These are phyloP conservation scores for Thermochaetoides dissita DNA, from an alignment of 2,329 filamentous ascomycete genomes.

Conservation along the genomic window DNA sequence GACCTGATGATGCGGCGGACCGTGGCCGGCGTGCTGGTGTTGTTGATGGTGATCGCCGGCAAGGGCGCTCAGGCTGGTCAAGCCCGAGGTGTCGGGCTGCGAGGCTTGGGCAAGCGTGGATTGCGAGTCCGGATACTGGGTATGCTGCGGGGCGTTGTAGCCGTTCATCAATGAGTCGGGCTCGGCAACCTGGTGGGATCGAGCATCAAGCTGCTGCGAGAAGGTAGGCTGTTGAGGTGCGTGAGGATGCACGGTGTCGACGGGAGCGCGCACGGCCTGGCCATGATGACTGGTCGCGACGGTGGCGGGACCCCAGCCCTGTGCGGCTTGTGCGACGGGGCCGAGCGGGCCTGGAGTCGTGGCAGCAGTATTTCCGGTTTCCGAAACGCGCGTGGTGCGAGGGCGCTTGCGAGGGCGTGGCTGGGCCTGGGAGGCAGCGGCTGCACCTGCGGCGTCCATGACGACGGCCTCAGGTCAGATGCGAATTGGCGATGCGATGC, in stretches of 20 bases:
- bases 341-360: conserved; percentile 7
- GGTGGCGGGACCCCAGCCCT: conserved; percentile 11
- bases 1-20: conserved; percentile 8
- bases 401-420: conserved; percentile 15
- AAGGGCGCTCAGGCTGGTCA: conserved; percentile 14
- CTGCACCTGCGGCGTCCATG: conserved; percentile 11
- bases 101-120: conserved; percentile 12
- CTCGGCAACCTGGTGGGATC: conserved; percentile 16
- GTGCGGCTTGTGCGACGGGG: conserved; percentile 10
- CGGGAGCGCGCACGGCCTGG: conserved; percentile 15
- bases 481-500: neutral
- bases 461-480: no score
- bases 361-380: conserved; percentile 11
- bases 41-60: conserved; percentile 14
- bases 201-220: conserved; percentile 15
- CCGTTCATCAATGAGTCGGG: conserved; percentile 17
- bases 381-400: conserved; percentile 12
- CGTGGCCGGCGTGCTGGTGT: conserved; percentile 11
- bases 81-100: conserved; percentile 15
- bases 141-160: conserved; percentile 15
- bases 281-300: conserved; percentile 6
- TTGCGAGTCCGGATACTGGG: conserved; percentile 15
- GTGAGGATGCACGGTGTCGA: conserved; percentile 15
- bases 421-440: conserved; percentile 11
- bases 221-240: conserved; percentile 12